Evolutionary conservation across 2,329 filamentous ascomycete genomes (phyloP).

Genomic region (Whalleya microplaca): DNA sequence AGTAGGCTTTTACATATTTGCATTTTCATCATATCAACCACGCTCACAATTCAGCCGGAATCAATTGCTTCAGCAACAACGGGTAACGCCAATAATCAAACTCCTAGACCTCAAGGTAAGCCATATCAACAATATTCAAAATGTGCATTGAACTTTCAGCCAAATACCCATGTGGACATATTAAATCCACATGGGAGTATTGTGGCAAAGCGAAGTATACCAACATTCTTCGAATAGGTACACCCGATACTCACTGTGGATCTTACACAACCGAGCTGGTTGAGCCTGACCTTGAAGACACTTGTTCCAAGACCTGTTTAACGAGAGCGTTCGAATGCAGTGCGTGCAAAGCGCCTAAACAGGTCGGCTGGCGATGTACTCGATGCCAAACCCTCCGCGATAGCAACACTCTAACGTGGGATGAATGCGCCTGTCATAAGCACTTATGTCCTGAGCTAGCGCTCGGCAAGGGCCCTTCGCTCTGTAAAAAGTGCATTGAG

Average conservation of each 20-base stretch:
- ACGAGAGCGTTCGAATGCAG: slow-evolving; percentile 27
- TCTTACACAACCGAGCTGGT: background rate
- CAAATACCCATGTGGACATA: slow-evolving; percentile 35
- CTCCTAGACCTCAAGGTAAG: background rate
- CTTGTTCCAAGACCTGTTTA: slow-evolving; percentile 27
- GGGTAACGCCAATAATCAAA: too few species aligned
- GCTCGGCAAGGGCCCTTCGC: slow-evolving; percentile 3
- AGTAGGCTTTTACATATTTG: too few species aligned
- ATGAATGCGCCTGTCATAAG: slow-evolving; percentile 16
- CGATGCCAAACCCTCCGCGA: slow-evolving; percentile 23
- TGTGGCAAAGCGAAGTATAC: slow-evolving; percentile 25
- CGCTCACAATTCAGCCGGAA: too few species aligned
- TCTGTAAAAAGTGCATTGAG: too few species aligned
- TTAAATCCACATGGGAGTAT: slow-evolving; percentile 12
- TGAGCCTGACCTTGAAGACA: slow-evolving; percentile 22
- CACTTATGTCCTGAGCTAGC: slow-evolving; percentile 11
- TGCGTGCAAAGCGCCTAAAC: slow-evolving; percentile 21
- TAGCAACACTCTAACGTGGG: slow-evolving; percentile 8
- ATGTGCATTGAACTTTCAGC: slow-evolving; percentile 19
- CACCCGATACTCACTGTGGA: slow-evolving; percentile 12
- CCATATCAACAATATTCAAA: background rate
- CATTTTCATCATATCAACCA: too few species aligned
- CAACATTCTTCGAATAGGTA: slow-evolving; percentile 9
- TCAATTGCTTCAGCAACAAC: too few species aligned
- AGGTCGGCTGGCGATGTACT: slow-evolving; percentile 29